Evolutionary conservation across 257 asterid genomes (phyloP).

Genomic region (Solanum sejunctum): DNA sequence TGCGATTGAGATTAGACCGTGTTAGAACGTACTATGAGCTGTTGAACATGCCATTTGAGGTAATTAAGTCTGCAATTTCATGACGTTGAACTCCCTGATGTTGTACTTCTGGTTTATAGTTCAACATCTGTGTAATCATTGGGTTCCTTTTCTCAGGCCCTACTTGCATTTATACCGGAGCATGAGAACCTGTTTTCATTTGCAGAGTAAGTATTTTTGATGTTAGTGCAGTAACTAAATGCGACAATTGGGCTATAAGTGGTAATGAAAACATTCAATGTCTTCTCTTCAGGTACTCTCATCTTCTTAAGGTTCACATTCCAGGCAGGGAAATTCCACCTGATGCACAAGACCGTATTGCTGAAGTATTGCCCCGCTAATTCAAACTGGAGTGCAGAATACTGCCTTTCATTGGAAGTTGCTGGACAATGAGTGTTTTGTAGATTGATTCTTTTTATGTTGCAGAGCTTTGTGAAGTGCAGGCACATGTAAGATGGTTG

Average conservation of each 20-base stretch:
- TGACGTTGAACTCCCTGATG: not conserved
- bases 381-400: not conserved
- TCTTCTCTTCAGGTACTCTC: slow-evolving; percentile 43
- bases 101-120: not conserved
- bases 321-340: slow-evolving; percentile 92
- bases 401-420: not conserved
- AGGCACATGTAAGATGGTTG: not conserved
- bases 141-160: slow-evolving; percentile 47
- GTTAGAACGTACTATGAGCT: slow-evolving; percentile 89
- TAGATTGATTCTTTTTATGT: not conserved
- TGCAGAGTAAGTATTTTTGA: slow-evolving; percentile 54
- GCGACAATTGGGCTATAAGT: not conserved
- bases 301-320: slow-evolving; percentile 68
- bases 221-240: not conserved
- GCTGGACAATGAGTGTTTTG: not conserved
- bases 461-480: slow-evolving; percentile 6
- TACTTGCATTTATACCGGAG: slow-evolving; percentile 79
- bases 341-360: slow-evolving; percentile 72
- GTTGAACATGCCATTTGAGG: slow-evolving; percentile 96
- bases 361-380: slow-evolving; percentile 46
- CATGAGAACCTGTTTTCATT: slow-evolving; percentile 61
- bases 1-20: slow-evolving; percentile 72
- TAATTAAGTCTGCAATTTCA: slow-evolving; percentile 15
- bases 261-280: not conserved
- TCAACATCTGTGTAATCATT: not conserved